These are phyloP conservation scores for Puccinia horiana DNA, from an alignment of 1,284 basidiomycete genomes.

Conservation along the genomic window DNA sequence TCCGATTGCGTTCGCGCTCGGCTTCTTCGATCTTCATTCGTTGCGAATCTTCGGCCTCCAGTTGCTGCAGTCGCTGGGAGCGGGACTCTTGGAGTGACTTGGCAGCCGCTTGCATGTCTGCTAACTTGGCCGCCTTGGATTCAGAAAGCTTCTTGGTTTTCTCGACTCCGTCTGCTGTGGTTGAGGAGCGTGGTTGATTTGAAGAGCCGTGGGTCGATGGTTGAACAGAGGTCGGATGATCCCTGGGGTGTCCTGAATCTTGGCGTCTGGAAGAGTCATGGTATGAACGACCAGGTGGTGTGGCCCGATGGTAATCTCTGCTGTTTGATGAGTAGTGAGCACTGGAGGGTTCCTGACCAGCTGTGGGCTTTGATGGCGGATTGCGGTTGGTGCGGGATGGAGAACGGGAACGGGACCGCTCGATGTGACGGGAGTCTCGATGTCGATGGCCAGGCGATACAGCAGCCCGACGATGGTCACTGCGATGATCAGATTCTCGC, in stretches of 20 bases:
- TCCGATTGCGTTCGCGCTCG: conserved; percentile 32
- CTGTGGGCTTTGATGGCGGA: neutral
- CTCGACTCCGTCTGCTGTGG: neutral
- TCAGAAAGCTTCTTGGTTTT: conserved; percentile 6
- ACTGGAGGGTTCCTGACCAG: neutral
- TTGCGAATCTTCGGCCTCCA: conserved; percentile 29
- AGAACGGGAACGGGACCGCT: conserved; percentile 19
- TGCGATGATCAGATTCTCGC: conserved; percentile 4
- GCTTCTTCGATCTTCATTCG: conserved; percentile 18
- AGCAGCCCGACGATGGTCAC: neutral
- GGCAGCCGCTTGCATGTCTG: conserved; percentile 33
- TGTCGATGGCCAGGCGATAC: conserved; percentile 24
- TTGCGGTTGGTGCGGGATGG: conserved; percentile 1
- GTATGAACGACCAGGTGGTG: conserved; percentile 1
- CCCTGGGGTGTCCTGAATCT: neutral
- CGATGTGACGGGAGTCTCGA: conserved; percentile 13
- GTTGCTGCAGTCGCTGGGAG: neutral
- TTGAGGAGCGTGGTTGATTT: neutral
- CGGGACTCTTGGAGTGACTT: conserved; percentile 5
- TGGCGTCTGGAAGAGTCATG: neutral
- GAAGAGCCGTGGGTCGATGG: neutral
- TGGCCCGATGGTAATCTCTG: neutral
- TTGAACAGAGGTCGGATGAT: neutral
- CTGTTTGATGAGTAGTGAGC: conserved; percentile 9
- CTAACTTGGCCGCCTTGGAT: conserved; percentile 33